phyloP scores from a whole-genome alignment of 208 protist species.

The Acanthamoeba sp. region DNA sequence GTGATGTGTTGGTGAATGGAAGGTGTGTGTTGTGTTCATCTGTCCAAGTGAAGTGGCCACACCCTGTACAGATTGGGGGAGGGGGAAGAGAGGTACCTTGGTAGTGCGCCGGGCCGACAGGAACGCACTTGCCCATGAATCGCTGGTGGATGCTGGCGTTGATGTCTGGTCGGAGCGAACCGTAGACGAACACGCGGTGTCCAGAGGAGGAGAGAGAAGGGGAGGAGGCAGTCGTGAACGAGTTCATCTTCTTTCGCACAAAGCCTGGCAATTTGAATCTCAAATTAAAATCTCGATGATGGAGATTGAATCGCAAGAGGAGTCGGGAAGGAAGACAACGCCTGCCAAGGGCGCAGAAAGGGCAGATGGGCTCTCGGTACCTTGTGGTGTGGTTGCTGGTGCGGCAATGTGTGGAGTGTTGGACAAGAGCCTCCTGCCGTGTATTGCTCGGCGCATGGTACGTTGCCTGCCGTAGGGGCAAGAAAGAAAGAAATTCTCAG shows the following conservation, averaged over 20 bases:
- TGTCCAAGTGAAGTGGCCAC: background rate
- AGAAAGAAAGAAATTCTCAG: background rate
- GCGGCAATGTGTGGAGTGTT: background rate
- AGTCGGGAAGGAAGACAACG: no score
- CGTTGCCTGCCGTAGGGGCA: background rate
- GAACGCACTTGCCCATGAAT: conserved; percentile 43
- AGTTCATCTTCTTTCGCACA: background rate
- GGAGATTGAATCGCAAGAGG: background rate
- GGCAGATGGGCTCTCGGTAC: background rate
- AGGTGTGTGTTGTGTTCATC: background rate
- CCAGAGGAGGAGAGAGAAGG: background rate
- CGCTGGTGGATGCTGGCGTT: conserved; percentile 45
- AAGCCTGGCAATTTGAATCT: background rate
- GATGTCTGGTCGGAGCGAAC: conserved; percentile 57
- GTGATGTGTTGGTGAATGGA: background rate
- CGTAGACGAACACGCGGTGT: conserved; percentile 30
- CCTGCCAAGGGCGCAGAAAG: no score
- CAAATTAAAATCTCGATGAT: background rate
- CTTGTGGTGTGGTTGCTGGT: background rate
- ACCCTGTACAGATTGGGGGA: background rate
- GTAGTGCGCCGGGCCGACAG: background rate
- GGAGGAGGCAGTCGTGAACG: background rate
- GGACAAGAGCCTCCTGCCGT: background rate
- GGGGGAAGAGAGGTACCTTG: background rate
- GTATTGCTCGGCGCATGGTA: background rate